Base-by-base conservation (phyloP, 1,284 basidiomycete species). In the Marasmius sp. region DNA sequence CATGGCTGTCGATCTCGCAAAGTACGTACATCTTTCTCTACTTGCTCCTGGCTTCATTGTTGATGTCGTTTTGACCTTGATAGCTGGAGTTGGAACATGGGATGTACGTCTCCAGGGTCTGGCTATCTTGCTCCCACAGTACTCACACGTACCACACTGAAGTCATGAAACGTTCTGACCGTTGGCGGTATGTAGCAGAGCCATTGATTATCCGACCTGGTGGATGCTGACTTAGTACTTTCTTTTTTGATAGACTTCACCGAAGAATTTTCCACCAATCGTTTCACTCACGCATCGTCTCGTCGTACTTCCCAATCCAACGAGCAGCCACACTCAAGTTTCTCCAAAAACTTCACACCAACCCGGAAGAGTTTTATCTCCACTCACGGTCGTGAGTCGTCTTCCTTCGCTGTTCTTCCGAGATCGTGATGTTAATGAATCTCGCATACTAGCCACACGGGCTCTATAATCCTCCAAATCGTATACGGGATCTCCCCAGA, bases 221-320 rank as follows among this genome's bases (percentile, higher is more conserved):
- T 43, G 5, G 27, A 27, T 27, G 27, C 6, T 43, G 12, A 43
- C 41, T 43, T 12, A 43, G 11, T 12, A 43, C n/a, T 43, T 12
- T 12, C 6, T 12, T n/a, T n/a, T 43, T 6, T 43, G 41, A 12
- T 55, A 55, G 53, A 34, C 10, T 55, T 14, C 53, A 38, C 53
- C 53, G 53, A 14, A 38, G 39, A 55, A 55, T 22, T 10, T 55
- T 55, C 53, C 53, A 55, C 20, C 53, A 55, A 39, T 55, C 36
- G 12, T 55, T 55, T 37, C 37, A 39, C 36, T 37, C 53, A 12
- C 8, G 33, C 2, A 5, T 20, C 38, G n/a, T 55, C 1, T 22
- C 22, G 5, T 27, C 27, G 27, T 27, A 27, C 27, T 27, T 27
- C 27, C 27, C 53, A 18, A n/a, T 55, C 9, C 34, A 55, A 39